Base-by-base conservation (phyloP, 352 stramenopile species). In the Pythium sukuiense region DNA sequence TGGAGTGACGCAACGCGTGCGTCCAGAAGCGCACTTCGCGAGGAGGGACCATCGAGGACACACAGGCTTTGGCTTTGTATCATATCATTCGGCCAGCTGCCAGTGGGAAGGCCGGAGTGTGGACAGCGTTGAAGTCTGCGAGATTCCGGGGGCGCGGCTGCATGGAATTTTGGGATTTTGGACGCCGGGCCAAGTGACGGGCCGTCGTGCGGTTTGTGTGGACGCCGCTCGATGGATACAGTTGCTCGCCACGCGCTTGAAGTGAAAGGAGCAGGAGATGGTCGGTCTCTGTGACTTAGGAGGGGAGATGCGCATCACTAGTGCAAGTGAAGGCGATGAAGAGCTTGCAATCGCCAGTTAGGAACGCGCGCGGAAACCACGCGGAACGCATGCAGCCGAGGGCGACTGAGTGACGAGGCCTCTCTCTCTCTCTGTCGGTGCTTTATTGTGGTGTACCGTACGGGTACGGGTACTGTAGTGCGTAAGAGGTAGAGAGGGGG, bases 81-180 rank as follows among this genome's bases (percentile, higher is more conserved):
- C 8, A 9, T 35, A 16, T 18, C 13, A 13, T 9, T 43, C 45
- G n/a, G 45, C 45, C 45, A 52, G 45, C 45, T 52, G 45, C 45
- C 18, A 20, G n/a, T 7, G 14, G 24, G 24, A 8, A 52, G 45
- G 45, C 45, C 45, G 45, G 45, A 52, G 45, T 52, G 45, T 52
- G 45, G 45, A 52, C 45, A 52, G 45, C 7, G 45, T 29, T 29
- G 45, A 29, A 27, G 45, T 27, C n/a, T 24, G 45, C 45, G 45
- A 52, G 45, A 52, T 52, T 52, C 45, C 45, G 45, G 14, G n/a
- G 18, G 11, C 18, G 45, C 45, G 45, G 45, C 45, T 52, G 45
- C 45, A 24, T 30, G 45, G 45, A 52, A 52, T 52, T 52, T 52
- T 52, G 45, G 45, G 45, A 52, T 30, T 52, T 52, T 52, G 29